phyloP scores from a whole-genome alignment of 257 asterid species.

The Plantago major region DNA sequence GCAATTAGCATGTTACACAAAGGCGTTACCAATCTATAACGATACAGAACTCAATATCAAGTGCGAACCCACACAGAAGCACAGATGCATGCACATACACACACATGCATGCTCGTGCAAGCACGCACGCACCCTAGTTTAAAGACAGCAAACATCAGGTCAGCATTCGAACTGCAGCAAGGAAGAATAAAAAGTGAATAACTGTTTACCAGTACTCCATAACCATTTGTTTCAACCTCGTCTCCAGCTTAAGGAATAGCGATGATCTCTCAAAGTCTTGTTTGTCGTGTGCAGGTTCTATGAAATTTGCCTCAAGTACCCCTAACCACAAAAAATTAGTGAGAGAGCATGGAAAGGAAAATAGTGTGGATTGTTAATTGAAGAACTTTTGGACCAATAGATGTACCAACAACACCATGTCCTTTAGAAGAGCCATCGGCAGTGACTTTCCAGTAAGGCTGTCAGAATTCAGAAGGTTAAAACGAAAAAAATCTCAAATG shows the following conservation, averaged over 20 bases:
- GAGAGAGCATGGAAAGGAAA: neutral
- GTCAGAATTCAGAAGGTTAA: conserved; percentile 26
- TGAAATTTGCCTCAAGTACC: conserved; percentile 87
- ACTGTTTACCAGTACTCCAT: conserved; percentile 66
- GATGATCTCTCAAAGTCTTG: conserved; percentile 93
- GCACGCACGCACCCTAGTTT: no score
- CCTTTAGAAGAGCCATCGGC: conserved; percentile 78
- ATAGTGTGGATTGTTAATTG: neutral
- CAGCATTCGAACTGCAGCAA: neutral
- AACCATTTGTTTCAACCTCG: conserved; percentile 72
- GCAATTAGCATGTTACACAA: no score
- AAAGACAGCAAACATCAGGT: no score
- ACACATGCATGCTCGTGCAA: no score
- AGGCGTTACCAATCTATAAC: no score
- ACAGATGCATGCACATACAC: no score
- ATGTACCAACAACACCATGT: conserved; percentile 77
- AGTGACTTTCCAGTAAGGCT: conserved; percentile 97
- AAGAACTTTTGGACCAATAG: conserved; percentile 17
- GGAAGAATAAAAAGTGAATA: conserved; percentile 13
- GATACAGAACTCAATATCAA: no score
- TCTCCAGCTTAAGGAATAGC: conserved; percentile 63
- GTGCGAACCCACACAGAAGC: no score
- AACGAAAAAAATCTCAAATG: neutral
- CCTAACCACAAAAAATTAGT: conserved; percentile 46
- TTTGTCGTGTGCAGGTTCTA: conserved; percentile 97